phyloP scores from a whole-genome alignment of 176 grass and related monocot species.

The Oryza nivara region DNA sequence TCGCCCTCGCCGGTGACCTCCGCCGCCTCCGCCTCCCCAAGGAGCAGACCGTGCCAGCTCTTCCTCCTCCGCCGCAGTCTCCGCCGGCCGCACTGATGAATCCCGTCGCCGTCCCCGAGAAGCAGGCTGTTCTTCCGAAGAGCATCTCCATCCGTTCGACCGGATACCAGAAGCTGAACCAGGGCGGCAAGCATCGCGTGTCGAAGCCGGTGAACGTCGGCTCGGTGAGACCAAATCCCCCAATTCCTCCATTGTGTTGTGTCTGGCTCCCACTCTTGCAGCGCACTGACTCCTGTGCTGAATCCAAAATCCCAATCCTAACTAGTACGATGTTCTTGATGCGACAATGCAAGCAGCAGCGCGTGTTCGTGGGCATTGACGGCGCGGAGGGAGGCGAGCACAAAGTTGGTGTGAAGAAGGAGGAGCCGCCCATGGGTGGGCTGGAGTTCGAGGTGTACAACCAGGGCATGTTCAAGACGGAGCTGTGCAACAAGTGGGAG shows the following conservation, averaged over 20 bases:
- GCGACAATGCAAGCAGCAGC: slow-evolving; percentile 64
- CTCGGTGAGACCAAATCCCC: slow-evolving; percentile 53
- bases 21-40: slow-evolving; percentile 37
- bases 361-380: slow-evolving; percentile 56
- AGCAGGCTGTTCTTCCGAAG: slow-evolving; percentile 57
- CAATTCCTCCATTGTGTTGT: not conserved
- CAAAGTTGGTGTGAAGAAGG: slow-evolving; percentile 3
- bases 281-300: slow-evolving; percentile 11
- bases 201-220: slow-evolving; percentile 33
- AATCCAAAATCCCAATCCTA: not conserved
- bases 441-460: slow-evolving; percentile 84
- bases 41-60: slow-evolving; percentile 7
- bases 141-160: slow-evolving; percentile 85
- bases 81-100: slow-evolving; percentile 24
- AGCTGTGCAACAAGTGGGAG: slow-evolving; percentile 99
- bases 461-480: slow-evolving; percentile 98
- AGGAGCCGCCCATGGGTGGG: slow-evolving; percentile 44
- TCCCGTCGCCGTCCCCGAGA: slow-evolving; percentile 42
- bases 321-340: slow-evolving; percentile 17
- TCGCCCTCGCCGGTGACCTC: slow-evolving; percentile 52
- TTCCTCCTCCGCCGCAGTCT: slow-evolving; percentile 11
- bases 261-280: not conserved
- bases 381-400: slow-evolving; percentile 25
- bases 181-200: slow-evolving; percentile 38
- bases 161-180: slow-evolving; percentile 65